Evolutionary conservation across 805 yeast species (phyloP).

Genomic region (Saccharomycopsis fibuligera): DNA sequence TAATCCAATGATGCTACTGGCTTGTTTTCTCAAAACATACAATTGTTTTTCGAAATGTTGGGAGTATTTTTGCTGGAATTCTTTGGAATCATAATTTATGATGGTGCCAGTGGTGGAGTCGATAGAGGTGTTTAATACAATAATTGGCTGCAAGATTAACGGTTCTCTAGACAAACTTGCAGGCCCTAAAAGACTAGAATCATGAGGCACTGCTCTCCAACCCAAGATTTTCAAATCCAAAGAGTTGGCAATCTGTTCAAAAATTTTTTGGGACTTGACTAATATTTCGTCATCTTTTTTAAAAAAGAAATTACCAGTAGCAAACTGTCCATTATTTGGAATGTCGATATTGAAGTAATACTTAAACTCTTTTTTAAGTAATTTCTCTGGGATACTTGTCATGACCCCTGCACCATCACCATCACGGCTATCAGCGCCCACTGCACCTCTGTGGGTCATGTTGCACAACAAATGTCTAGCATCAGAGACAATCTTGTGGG

Average conservation of each 20-base stretch:
- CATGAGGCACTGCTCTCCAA: constrained; percentile 94
- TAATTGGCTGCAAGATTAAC: constrained; percentile 83
- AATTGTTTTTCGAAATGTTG: constrained; percentile 75
- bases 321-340: constrained; percentile 82
- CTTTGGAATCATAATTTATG: constrained; percentile 36
- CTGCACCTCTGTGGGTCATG: constrained; percentile 99
- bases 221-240: constrained; percentile 81
- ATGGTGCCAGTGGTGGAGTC: constrained; percentile 27
- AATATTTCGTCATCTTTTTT: constrained; percentile 71
- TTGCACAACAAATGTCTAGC: constrained; percentile 83
- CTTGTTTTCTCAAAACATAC: constrained; percentile 80
- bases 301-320: constrained; percentile 91
- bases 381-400: constrained; percentile 85
- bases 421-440: constrained; percentile 89
- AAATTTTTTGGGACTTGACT: constrained; percentile 63
- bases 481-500: constrained; percentile 91
- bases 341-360: constrained; percentile 59
- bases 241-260: constrained; percentile 71
- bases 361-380: constrained; percentile 78
- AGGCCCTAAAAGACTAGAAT: constrained; percentile 89
- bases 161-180: constrained; percentile 95
- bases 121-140: constrained; percentile 50
- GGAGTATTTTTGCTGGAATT: constrained; percentile 49
- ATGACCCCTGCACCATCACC: constrained; percentile 99
- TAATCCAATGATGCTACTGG: constrained; percentile 84